phyloP scores from a whole-genome alignment of 441 rosid genomes.

The Bruguiera hainesii region DNA sequence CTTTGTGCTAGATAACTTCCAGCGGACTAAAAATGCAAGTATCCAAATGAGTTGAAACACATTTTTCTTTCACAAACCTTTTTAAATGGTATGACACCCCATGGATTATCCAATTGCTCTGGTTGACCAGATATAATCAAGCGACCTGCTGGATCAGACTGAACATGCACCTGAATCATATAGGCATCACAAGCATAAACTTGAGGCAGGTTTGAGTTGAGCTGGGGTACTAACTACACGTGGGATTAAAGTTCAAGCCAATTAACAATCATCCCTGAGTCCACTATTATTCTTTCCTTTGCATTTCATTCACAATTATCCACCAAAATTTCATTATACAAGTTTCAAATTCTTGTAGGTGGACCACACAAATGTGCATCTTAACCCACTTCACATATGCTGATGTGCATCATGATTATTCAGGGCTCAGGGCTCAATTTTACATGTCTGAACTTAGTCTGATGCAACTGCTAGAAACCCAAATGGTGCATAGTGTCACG shows the following conservation, averaged over 20 bases:
- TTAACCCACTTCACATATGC: too few species aligned
- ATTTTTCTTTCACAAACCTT: conserved; percentile 41
- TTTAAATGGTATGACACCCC: conserved; percentile 72
- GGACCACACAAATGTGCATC: too few species aligned
- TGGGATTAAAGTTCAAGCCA: neutral
- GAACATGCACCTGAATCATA: conserved; percentile 56
- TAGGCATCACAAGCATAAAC: neutral
- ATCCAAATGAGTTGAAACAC: neutral
- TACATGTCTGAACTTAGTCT: too few species aligned
- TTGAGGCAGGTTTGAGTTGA: neutral
- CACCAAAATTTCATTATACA: neutral
- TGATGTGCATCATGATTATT: too few species aligned
- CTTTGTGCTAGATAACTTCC: neutral
- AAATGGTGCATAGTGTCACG: too few species aligned
- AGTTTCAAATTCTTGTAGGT: too few species aligned
- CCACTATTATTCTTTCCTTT: neutral
- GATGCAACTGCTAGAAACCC: too few species aligned
- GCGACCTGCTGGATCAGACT: conserved; percentile 76
- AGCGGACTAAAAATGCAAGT: neutral
- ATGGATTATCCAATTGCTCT: conserved; percentile 63
- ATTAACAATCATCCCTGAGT: neutral
- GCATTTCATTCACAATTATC: neutral
- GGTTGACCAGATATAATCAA: conserved; percentile 70
- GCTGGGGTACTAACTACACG: neutral
- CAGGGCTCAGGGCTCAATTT: too few species aligned